A percentile compares a stretch with the other conserved stretches of the same genome.
phyloP scores from a whole-genome alignment of 805 yeast genomes.

The Metschnikowia rubicola region DNA sequence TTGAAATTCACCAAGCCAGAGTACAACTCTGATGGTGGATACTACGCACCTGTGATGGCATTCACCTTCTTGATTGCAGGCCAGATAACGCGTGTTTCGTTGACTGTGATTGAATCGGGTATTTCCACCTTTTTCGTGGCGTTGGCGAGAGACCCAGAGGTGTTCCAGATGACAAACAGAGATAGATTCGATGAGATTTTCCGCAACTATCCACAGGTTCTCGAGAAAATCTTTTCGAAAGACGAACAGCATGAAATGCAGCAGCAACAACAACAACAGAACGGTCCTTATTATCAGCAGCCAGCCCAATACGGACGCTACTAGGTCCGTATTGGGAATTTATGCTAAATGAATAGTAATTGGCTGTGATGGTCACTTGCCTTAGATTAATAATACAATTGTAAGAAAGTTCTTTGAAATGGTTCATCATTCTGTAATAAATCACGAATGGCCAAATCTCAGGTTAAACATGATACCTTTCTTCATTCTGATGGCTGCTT shows the following conservation, averaged over 20 bases:
- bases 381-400: too few species aligned
- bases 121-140: conserved; percentile 82
- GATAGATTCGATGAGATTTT: conserved; percentile 59
- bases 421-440: too few species aligned
- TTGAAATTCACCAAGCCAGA: conserved; percentile 64
- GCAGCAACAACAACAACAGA: conserved; percentile 4
- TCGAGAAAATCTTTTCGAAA: conserved; percentile 39
- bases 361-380: too few species aligned
- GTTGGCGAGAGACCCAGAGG: conserved; percentile 79
- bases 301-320: conserved; percentile 11
- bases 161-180: conserved; percentile 71
- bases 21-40: conserved; percentile 57
- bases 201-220: conserved; percentile 64
- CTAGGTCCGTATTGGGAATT: too few species aligned
- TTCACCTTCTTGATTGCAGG: conserved; percentile 69
- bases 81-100: conserved; percentile 70
- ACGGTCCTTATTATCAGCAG: conserved; percentile 13
- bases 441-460: too few species aligned
- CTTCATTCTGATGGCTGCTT: too few species aligned
- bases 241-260: conserved; percentile 13
- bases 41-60: conserved; percentile 70
- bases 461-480: too few species aligned
- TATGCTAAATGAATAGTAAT: too few species aligned
- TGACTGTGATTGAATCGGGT: conserved; percentile 77
- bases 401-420: too few species aligned